phyloP scores from a whole-genome alignment of 2,329 filamentous ascomycete species.

The Ceratocystis diversiconidia region DNA sequence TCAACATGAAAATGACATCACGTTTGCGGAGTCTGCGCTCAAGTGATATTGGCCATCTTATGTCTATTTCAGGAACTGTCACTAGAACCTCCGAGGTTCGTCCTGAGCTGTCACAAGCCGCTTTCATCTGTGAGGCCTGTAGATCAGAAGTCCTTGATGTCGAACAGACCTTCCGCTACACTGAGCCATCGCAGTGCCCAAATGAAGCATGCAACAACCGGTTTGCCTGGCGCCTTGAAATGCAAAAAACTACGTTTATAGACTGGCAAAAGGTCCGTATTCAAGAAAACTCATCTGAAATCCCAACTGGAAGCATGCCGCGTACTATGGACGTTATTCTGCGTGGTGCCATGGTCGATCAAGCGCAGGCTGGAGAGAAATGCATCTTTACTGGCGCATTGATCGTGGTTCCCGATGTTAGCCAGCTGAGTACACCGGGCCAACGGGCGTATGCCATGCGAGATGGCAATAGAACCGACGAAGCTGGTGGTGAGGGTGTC shows the following conservation, averaged over 20 bases:
- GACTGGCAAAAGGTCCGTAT: slow-evolving; percentile 99
- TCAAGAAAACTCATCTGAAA: slow-evolving; percentile 96
- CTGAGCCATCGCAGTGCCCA: slow-evolving; percentile 89
- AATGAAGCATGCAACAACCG: slow-evolving; percentile 80
- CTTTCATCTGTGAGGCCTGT: slow-evolving; percentile 83
- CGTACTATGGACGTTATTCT: slow-evolving; percentile 95
- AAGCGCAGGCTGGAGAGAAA: slow-evolving; percentile 93
- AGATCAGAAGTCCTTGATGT: slow-evolving; percentile 74
- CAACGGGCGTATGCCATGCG: slow-evolving; percentile 68
- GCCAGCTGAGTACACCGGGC: slow-evolving; percentile 82
- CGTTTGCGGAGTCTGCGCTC: slow-evolving; percentile 76
- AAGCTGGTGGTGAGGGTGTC: slow-evolving; percentile 72
- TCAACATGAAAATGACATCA: slow-evolving; percentile 79
- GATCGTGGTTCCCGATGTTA: slow-evolving; percentile 94
- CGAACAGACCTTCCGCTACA: slow-evolving; percentile 95
- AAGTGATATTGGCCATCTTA: slow-evolving; percentile 76
- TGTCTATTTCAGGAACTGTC: slow-evolving; percentile 92
- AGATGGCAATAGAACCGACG: slow-evolving; percentile 65
- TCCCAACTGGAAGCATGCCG: slow-evolving; percentile 96
- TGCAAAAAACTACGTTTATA: slow-evolving; percentile 90
- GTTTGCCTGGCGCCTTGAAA: slow-evolving; percentile 89
- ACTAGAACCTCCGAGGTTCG: slow-evolving; percentile 94
- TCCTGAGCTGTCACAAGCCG: slow-evolving; percentile 80
- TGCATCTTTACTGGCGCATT: slow-evolving; percentile 94
- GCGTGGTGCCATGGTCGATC: slow-evolving; percentile 91